phyloP scores from a whole-genome alignment of 2,329 filamentous ascomycete species.

The Fusarium camptoceras region DNA sequence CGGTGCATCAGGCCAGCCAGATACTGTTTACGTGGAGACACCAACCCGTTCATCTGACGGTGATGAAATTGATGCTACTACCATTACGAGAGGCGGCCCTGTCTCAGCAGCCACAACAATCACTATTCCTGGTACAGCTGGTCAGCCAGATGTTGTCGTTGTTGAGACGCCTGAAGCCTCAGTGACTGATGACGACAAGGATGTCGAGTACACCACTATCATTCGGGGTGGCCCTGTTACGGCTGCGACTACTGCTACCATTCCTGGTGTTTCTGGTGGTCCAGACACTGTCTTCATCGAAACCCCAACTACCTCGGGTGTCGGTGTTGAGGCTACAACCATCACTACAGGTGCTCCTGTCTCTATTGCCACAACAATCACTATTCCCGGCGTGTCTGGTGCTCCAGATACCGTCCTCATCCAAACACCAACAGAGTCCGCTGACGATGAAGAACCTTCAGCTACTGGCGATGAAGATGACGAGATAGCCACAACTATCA shows the following conservation, averaged over 20 bases:
- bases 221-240: neutral
- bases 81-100: neutral
- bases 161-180: neutral
- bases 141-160: conserved; percentile 8
- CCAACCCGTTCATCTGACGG: neutral
- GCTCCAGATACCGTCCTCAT: conserved; percentile 3
- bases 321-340: neutral
- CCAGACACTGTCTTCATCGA: conserved; percentile 17
- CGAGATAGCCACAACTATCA: neutral
- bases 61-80: neutral
- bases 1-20: too few relatives aligned
- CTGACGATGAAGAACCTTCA: neutral
- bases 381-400: neutral
- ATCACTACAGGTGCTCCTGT: neutral
- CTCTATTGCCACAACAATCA: neutral
- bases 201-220: neutral
- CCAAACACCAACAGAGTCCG: neutral
- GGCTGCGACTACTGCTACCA: neutral
- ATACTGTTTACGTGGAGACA: neutral
- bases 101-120: neutral
- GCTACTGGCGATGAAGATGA: neutral
- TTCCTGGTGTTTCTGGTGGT: neutral
- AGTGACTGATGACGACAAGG: neutral
- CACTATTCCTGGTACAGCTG: neutral
- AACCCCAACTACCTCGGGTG: neutral